Conservation (phyloP, 2,329 filamentous ascomycete genomes). For the Neonectria coccinea region DNA sequence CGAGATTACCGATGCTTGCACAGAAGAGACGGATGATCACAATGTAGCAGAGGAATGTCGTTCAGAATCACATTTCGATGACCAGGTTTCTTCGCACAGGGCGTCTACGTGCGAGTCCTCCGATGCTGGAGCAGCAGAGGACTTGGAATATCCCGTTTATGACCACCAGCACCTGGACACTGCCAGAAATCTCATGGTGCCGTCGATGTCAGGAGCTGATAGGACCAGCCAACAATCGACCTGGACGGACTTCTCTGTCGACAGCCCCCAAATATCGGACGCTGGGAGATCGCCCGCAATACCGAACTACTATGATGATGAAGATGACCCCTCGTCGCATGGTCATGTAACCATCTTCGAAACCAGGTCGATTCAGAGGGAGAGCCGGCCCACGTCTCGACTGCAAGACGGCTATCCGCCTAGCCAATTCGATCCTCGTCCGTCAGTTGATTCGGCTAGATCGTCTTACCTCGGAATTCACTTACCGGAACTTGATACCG, state of each 20-base stretch:
- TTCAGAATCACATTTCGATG: slow-evolving; percentile 46
- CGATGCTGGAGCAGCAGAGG: slow-evolving; percentile 48
- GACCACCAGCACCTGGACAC: slow-evolving; percentile 51
- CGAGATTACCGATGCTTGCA: slow-evolving; percentile 51
- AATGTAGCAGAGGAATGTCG: slow-evolving; percentile 45
- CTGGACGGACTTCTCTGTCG: slow-evolving; percentile 72
- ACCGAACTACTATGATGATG: slow-evolving; percentile 43
- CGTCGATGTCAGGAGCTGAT: slow-evolving; percentile 57
- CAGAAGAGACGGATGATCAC: slow-evolving; percentile 52
- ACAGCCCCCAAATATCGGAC: slow-evolving; percentile 60
- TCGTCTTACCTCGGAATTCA: slow-evolving; percentile 52
- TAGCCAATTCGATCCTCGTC: slow-evolving; percentile 37
- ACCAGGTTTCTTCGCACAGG: slow-evolving; percentile 49
- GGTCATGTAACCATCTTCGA: slow-evolving; percentile 51
- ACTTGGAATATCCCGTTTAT: slow-evolving; percentile 43
- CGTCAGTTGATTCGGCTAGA: slow-evolving; percentile 44
- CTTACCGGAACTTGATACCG: slow-evolving; percentile 64
- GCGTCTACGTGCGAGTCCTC: slow-evolving; percentile 57
- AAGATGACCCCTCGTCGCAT: slow-evolving; percentile 40
- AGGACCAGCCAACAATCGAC: slow-evolving; percentile 66
- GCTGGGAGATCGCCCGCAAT: slow-evolving; percentile 46
- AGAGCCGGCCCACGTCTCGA: slow-evolving; percentile 38
- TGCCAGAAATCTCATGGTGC: slow-evolving; percentile 61
- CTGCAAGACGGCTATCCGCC: slow-evolving; percentile 38
- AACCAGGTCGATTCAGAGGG: slow-evolving; percentile 45